Percentiles rank a stretch among this genome's conserved stretches.
Evolutionary conservation across 1,284 basidiomycete genomes (phyloP).

Genomic region (Rhodotorula glutinis): DNA sequence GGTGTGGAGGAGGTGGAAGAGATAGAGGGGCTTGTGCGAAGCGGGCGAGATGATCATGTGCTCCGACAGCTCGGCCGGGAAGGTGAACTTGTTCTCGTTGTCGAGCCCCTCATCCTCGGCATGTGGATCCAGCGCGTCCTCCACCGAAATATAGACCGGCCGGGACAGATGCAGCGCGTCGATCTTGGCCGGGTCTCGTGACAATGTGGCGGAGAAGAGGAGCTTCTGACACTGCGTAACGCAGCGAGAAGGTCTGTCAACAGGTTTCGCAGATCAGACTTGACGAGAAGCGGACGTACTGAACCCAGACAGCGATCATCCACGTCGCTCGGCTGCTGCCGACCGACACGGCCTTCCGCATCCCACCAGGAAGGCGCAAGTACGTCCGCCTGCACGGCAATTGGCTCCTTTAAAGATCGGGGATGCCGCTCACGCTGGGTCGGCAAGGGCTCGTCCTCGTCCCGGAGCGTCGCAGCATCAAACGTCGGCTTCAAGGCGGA

Average conservation of each 20-base stretch:
- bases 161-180: slow-evolving; percentile 72
- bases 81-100: slow-evolving; percentile 68
- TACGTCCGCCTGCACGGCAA: slow-evolving; percentile 12
- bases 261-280: fast-evolving
- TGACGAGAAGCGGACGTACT: slow-evolving; percentile 1
- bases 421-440: not conserved
- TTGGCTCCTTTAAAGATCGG: not conserved
- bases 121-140: slow-evolving; percentile 48
- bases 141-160: slow-evolving; percentile 86
- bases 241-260: slow-evolving; percentile 34
- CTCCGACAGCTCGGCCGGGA: slow-evolving; percentile 75
- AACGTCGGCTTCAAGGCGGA: slow-evolving; percentile 60
- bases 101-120: slow-evolving; percentile 52
- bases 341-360: slow-evolving; percentile 13
- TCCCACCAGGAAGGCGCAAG: slow-evolving; percentile 37
- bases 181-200: slow-evolving; percentile 88
- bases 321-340: slow-evolving; percentile 20
- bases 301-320: slow-evolving; percentile 20
- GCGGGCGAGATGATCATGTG: slow-evolving; percentile 79
- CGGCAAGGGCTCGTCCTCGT: not conserved
- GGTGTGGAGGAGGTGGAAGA: slow-evolving; percentile 77
- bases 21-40: slow-evolving; percentile 78
- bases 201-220: slow-evolving; percentile 93
- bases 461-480: not conserved
- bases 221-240: slow-evolving; percentile 82